Base-by-base conservation (phyloP, 345 rosid species). In the Moricandia moricandioides region DNA sequence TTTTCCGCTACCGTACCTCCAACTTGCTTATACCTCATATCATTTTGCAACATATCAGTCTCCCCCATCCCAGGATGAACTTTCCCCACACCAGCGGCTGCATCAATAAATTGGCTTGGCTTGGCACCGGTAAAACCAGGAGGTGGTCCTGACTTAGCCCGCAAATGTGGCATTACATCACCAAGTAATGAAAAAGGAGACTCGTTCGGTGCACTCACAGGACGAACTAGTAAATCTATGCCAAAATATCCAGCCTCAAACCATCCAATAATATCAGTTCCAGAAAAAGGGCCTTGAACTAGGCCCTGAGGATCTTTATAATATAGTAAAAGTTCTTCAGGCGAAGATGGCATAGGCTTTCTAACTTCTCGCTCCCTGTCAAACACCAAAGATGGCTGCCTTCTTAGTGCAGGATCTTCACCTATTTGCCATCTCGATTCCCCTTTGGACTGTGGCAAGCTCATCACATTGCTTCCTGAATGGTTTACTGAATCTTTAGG, bases 271-370 rank as follows among this genome's bases (percentile, higher is more conserved):
- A 95, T 87, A 84, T 95, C 97, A 82, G 78, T 64, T 27, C 99
- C 99, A 45, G 88, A 61, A 78, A 92, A 92, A 14, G 99, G 99
- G 47, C 99, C 99, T 83, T 90, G 97, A 73, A 90, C 74, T 79
- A 83, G 84, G 84, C 97, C 98, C 82, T 88, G 98, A 77, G 99
- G 98, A 84, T 95, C 99, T 84, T 85, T 92, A 65, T 95, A 95
- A 72, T 78, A 79, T 34, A 95, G 90, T 69, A 87, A 51, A 51
- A 92, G 84, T 69, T 86, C 90, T 76, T 95, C 99, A 21, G 97
- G 94, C 12, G 91, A 71, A 11, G 86, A 72, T 55, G 84, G 91
- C 16, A 76, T 51, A 78, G 82, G 77, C 78, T 86, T 88, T 78
- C 86, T 84, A 45, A 77, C 85, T 79, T 95, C 98, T 52, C 81